phyloP scores from a whole-genome alignment of 352 stramenopile genomes.

The Pythium rishiriense region DNA sequence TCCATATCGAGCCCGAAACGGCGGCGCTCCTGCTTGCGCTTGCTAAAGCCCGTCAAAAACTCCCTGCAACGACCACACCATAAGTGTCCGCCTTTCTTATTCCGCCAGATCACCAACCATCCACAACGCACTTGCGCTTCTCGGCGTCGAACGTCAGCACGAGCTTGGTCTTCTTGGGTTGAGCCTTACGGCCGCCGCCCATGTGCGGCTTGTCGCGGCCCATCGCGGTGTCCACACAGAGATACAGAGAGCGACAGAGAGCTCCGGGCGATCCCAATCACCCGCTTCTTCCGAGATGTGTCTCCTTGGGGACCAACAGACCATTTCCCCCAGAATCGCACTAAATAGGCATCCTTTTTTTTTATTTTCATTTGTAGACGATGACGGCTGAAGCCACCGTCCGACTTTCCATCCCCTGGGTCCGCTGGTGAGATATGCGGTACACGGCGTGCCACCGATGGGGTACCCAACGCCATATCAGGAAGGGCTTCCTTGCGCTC shows the following conservation, averaged over 20 bases:
- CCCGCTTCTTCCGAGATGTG: background rate
- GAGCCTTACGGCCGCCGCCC: constrained; percentile 36
- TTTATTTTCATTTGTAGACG: background rate
- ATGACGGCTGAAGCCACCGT: background rate
- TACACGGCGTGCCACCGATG: constrained; percentile 5
- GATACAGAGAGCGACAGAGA: constrained; percentile 7
- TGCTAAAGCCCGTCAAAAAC: constrained; percentile 86
- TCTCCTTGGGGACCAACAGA: background rate
- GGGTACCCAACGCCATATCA: constrained; percentile 1
- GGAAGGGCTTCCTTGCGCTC: too few species aligned
- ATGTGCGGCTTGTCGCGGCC: constrained; percentile 27
- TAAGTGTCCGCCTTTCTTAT: background rate
- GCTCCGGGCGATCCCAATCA: background rate
- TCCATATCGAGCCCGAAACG: constrained; percentile 89
- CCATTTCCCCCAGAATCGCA: background rate
- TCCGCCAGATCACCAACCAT: background rate
- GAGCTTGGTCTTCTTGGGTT: constrained; percentile 84
- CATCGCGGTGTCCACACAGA: constrained; percentile 13
- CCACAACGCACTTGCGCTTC: constrained; percentile 69
- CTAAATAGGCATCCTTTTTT: background rate
- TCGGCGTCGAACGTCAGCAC: constrained; percentile 86
- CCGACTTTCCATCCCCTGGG: background rate
- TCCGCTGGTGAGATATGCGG: constrained; percentile 6
- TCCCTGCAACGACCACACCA: constrained; percentile 42
- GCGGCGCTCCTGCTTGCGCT: constrained; percentile 85